Conservation (phyloP, 1,284 basidiomycete species). For the Cutaneotrichosporon mucoides region DNA sequence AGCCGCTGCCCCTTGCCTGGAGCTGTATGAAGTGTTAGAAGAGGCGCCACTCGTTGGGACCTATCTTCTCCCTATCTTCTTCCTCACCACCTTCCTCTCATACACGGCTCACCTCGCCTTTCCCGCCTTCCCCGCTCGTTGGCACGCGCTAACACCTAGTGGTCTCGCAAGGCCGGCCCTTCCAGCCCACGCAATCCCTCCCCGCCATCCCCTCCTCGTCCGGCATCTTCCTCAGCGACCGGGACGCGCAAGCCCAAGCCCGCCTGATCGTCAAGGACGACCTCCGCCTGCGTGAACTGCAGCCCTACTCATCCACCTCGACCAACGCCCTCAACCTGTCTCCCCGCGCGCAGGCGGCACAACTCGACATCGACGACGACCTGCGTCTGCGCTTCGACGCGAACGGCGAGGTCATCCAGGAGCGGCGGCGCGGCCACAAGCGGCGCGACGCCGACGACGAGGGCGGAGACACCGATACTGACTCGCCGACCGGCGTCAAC, state of each 20-base stretch:
- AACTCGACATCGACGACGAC: neutral
- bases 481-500: conserved; percentile 9
- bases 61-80: neutral
- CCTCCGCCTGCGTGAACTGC: conserved; percentile 27
- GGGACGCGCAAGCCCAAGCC: conserved; percentile 22
- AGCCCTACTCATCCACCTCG: conserved; percentile 22
- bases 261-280: conserved; percentile 32
- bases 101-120: too few relatives aligned
- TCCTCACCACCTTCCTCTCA: neutral
- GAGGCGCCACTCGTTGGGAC: too few relatives aligned
- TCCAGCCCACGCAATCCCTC: conserved; percentile 35
- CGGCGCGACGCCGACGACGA: conserved; percentile 5
- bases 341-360: conserved; percentile 4
- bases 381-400: conserved; percentile 19
- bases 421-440: conserved; percentile 15
- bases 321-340: conserved; percentile 13
- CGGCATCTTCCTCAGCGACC: conserved; percentile 24
- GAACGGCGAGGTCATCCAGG: conserved; percentile 19
- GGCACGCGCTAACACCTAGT: too few relatives aligned
- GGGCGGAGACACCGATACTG: conserved; percentile 1
- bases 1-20: too few relatives aligned
- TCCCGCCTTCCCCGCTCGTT: neutral
- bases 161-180: conserved; percentile 26
- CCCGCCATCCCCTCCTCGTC: conserved; percentile 21
- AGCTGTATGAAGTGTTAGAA: neutral